Percentiles rank a stretch among this genome's conserved stretches.
Conservation (phyloP, 176 grass and related monocot species). For the Sorghum bicolor region DNA sequence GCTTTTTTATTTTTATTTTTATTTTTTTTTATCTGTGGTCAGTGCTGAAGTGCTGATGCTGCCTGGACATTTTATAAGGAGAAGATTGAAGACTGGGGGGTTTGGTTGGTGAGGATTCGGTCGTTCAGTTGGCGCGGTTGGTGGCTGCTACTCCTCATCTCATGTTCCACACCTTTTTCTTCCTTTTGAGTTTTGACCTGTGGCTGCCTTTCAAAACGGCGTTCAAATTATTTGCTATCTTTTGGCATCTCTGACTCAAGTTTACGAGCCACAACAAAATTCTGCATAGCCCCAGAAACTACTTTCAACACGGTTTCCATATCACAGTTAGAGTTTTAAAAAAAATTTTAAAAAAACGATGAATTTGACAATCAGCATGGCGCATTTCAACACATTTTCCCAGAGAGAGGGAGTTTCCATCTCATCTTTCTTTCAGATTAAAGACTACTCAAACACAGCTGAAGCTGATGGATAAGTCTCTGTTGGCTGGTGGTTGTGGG, state of each 20-base stretch:
- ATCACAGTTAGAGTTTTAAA: background rate
- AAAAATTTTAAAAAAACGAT: no score
- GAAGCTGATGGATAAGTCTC: no score
- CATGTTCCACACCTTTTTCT: background rate
- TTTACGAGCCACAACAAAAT: background rate
- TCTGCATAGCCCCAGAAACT: background rate
- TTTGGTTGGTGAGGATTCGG: constrained; percentile 14
- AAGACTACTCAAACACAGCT: background rate
- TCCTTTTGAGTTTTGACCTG: background rate
- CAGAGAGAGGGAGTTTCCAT: background rate
- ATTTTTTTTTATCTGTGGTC: no score
- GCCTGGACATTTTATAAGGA: background rate
- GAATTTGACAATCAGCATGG: background rate
- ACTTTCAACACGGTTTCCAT: background rate
- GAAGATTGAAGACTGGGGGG: no score
- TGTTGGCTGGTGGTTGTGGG: no score
- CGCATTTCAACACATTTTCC: background rate
- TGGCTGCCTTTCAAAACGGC: background rate
- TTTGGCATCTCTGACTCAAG: background rate
- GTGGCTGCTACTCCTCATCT: background rate
- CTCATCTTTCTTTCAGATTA: background rate
- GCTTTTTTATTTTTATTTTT: background rate
- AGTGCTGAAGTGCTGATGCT: background rate
- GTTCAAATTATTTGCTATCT: background rate
- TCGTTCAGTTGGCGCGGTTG: constrained; percentile 10